A percentile compares a stretch with the other conserved stretches of the same genome.
Conservation (phyloP, 441 rosid genomes). For the Erodium texanum region DNA sequence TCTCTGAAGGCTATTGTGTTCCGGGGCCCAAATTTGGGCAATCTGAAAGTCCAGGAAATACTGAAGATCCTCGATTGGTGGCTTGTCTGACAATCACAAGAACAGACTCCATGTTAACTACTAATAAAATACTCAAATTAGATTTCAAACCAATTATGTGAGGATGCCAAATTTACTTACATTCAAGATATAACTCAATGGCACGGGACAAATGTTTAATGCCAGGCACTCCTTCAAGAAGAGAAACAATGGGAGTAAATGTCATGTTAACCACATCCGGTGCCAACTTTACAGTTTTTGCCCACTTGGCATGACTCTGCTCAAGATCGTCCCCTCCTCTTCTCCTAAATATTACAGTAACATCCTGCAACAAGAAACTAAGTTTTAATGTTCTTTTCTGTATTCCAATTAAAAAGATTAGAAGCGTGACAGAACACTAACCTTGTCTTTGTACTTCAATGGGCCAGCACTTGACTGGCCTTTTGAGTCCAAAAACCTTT, state of each 20-base stretch:
- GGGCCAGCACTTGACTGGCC: constrained; percentile 45
- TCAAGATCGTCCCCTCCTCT: constrained; percentile 80
- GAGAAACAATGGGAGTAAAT: constrained; percentile 53
- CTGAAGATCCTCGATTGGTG: constrained; percentile 70
- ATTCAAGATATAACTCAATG: constrained; percentile 55
- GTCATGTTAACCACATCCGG: constrained; percentile 72
- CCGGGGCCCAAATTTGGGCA: constrained; percentile 68
- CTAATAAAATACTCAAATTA: not conserved
- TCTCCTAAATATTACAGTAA: constrained; percentile 69
- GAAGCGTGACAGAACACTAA: constrained; percentile 23
- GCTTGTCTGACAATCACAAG: constrained; percentile 43
- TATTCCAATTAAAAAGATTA: constrained; percentile 2
- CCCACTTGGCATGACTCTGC: constrained; percentile 66
- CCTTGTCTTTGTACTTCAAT: constrained; percentile 69
- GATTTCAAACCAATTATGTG: no score
- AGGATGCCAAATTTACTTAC: constrained; percentile 31
- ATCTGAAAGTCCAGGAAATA: constrained; percentile 71
- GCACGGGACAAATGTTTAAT: constrained; percentile 58
- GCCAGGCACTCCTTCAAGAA: constrained; percentile 66
- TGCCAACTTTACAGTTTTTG: constrained; percentile 44
- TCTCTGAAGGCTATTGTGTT: constrained; percentile 60
- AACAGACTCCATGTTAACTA: not conserved
- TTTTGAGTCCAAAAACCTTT: constrained; percentile 42
- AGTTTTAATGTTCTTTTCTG: constrained; percentile 23
- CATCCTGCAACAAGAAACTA: constrained; percentile 58